Evolutionary conservation across 148 eudicot genomes (phyloP), one percentile per base, ranked within the genome.

Genomic region (Cornus florida): DNA sequence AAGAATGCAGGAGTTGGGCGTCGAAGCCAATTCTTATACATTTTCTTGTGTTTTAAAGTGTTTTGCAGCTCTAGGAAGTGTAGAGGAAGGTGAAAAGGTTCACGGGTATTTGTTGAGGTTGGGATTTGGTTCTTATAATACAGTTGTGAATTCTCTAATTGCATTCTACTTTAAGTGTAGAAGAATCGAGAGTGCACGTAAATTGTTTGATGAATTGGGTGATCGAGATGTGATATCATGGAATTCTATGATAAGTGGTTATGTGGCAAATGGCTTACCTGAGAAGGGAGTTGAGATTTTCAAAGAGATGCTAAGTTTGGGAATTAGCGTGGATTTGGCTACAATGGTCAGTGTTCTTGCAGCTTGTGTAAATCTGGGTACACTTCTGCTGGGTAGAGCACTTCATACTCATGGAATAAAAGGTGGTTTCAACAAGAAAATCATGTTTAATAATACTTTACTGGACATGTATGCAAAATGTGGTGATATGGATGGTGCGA

Each of bases 171-270:
- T 87, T 80, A 87, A 77, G 77, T 84, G 90, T 72, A 85, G 87
- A 72, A 83, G 79, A 31, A 77, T 82, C 43, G 82, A 64, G n/a
- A 80, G 86, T 82, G 96, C 93, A 39, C 68, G 65, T 81, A 90
- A 87, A 81, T 68, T 88, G 88, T 90, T 92, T 81, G 91, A 79
- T 86, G 84, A 78, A 84, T 50, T 84, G 86, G 67, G 62, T 82
- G 92, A 90, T 67, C 75, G 87, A 77, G 96, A 92, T 86, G 81
- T 87, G 14, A 75, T 92, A 43, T 82, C 93, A 1, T 92, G 93
- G 96, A 91, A 91, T 83, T 84, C 91, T 1, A 91, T 91, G 92
- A 90, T 91, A 19, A 91, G 93, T 84, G 95, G 95, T 64, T 92
- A 84, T 74, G 79, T 82, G 23, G 84, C 81, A 2, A 90, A 92